Evolutionary conservation across 2,329 filamentous ascomycete genomes (phyloP).

Genomic region (Aspergillus sp.): DNA sequence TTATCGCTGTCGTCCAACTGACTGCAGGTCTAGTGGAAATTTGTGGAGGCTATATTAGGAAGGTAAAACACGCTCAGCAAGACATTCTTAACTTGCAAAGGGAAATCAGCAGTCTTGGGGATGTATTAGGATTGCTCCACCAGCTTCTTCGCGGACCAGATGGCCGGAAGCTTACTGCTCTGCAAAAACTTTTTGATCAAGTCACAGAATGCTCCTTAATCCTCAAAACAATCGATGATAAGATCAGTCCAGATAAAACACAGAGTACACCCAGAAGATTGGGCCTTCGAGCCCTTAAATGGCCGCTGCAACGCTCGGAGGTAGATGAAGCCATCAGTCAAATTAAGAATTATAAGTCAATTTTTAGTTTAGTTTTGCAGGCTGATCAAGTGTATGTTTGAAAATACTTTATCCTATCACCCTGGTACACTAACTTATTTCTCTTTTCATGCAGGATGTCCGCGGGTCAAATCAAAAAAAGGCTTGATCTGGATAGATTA

Average conservation of each 20-base stretch:
- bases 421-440: too few relatives aligned
- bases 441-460: too few relatives aligned
- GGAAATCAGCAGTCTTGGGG: slow-evolving; percentile 6
- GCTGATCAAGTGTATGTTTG: too few relatives aligned
- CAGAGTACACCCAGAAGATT: slow-evolving; percentile 14
- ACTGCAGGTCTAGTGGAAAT: slow-evolving; percentile 14
- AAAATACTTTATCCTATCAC: too few relatives aligned
- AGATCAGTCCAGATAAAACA: slow-evolving; percentile 9
- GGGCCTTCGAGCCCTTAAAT: slow-evolving; percentile 23
- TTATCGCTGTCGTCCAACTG: slow-evolving; percentile 19
- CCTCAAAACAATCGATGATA: slow-evolving; percentile 6
- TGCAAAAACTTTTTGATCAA: not conserved
- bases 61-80: slow-evolving; percentile 17
- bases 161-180: slow-evolving; percentile 1
- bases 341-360: slow-evolving; percentile 19
- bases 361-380: slow-evolving; percentile 20
- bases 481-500: too few relatives aligned
- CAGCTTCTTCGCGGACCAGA: slow-evolving; percentile 7
- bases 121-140: slow-evolving; percentile 9
- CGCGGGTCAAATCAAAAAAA: too few relatives aligned
- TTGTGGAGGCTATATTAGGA: slow-evolving; percentile 15
- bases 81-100: slow-evolving; percentile 15
- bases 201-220: slow-evolving; percentile 4
- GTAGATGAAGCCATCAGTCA: slow-evolving; percentile 13
- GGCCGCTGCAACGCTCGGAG: slow-evolving; percentile 23